Percentiles rank a stretch among this genome's conserved stretches.
phyloP scores from a whole-genome alignment of 179 eudicot species.

The Amaranthus tricolor region DNA sequence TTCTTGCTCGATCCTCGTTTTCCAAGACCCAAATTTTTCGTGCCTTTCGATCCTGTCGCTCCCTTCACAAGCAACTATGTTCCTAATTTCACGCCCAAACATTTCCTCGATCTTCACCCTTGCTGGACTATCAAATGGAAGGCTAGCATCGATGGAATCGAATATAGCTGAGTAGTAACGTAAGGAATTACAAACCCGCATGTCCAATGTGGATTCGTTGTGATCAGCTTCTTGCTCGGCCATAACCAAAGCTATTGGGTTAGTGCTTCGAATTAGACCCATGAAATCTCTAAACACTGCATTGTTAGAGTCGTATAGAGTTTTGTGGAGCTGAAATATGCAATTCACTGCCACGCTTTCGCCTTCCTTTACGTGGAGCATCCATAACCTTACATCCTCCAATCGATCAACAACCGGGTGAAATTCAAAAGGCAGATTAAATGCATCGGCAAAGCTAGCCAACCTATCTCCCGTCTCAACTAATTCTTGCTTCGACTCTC shows the following conservation, averaged over 20 bases:
- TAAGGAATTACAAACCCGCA: constrained; percentile 57
- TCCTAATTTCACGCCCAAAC: constrained; percentile 77
- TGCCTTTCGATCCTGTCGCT: constrained; percentile 83
- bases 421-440: constrained; percentile 71
- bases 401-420: constrained; percentile 87
- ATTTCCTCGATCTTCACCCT: constrained; percentile 79
- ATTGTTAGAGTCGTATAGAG: constrained; percentile 57
- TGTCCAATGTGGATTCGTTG: constrained; percentile 50
- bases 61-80: constrained; percentile 84
- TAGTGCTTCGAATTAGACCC: constrained; percentile 72
- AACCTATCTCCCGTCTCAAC: constrained; percentile 81
- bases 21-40: constrained; percentile 61
- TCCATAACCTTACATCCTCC: constrained; percentile 93
- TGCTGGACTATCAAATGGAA: constrained; percentile 48
- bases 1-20: constrained; percentile 54
- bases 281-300: constrained; percentile 61
- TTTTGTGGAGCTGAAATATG: constrained; percentile 73
- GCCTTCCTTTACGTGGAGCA: constrained; percentile 90
- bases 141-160: constrained; percentile 56
- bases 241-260: constrained; percentile 48
- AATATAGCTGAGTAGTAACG: constrained; percentile 76
- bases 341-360: constrained; percentile 82
- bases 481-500: constrained; percentile 84
- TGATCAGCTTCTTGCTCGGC: constrained; percentile 84
- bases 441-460: constrained; percentile 62